Base-by-base conservation (phyloP, 306 rosid genomes). In the Vicia villosa region DNA sequence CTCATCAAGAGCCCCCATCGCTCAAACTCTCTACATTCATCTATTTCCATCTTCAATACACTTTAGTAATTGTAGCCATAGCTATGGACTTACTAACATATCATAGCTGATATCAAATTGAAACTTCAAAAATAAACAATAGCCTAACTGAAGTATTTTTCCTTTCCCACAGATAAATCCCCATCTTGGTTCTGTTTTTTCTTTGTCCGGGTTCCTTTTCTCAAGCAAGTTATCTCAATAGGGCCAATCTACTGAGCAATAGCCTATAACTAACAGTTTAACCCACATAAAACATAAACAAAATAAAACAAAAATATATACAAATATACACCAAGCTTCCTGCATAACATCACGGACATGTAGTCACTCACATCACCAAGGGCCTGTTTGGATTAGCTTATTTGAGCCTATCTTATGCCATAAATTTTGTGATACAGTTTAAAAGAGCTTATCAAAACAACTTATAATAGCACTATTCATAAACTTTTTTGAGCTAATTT, bases 251-350 rank as follows among this genome's bases (percentile, higher is more conserved):
- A 61, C 30, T 11, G 17, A 62, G 12, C 68, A 6, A 62, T 56
- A 26, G 37, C 38, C 43, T 32, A 59, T 41, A 63, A 22, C 69
- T 63, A 42, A 20, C 22, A 63, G 12, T 62, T 38, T 22, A 42
- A 41, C 56, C 21, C 8, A 63, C 15, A 1, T 37, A 63, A 21
- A 59, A 9, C 26, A 38, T 10, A 38, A 38, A 62, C 24, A 26
- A 10, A 22, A 14, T 2, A 64, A 64, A 64, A 13, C 6, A 16
- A 37, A 22, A 1, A 22, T 22, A 32, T 1, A 15, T 15, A 20
- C 11, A 63, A 42, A 43, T 43, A n/a, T 43, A 56, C 50, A 63
- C 14, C 55, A 64, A 64, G 24, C 69, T 64, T 42, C 54, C 24
- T 4, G 52, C n/a, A 37, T 63, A 63, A 12, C 28, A 13, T 63